phyloP scores from a whole-genome alignment of 768 basidiomycete genomes.

The Cubamyces lactineus region DNA sequence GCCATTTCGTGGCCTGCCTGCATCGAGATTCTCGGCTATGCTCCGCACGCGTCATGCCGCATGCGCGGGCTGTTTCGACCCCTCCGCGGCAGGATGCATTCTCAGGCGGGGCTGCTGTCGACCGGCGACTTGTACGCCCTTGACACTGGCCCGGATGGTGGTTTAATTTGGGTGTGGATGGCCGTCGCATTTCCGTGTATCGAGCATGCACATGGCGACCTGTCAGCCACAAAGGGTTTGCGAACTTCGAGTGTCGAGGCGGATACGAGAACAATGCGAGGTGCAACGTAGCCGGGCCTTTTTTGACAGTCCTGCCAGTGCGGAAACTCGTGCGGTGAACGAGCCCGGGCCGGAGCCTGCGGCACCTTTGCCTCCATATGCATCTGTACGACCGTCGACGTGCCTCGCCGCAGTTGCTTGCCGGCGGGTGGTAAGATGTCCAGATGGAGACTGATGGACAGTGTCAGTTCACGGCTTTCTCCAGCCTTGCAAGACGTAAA shows the following conservation, averaged over 20 bases:
- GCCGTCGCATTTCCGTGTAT: constrained; percentile 2
- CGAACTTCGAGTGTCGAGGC: background rate
- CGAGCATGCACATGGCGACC: constrained; percentile 1
- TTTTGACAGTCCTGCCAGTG: constrained; percentile 1
- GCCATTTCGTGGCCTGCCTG: background rate
- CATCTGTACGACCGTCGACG: background rate
- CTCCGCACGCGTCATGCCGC: background rate
- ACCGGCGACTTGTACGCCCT: background rate
- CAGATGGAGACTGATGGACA: background rate
- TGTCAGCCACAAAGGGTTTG: background rate
- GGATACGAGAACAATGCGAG: background rate
- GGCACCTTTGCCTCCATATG: constrained; percentile 7
- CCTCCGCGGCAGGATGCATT: constrained; percentile 3
- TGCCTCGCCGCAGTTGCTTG: background rate
- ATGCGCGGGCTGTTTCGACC: background rate
- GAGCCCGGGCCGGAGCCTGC: background rate
- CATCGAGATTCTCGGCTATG: background rate
- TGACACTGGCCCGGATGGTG: background rate
- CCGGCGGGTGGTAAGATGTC: background rate
- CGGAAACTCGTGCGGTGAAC: background rate
- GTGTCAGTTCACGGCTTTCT: background rate
- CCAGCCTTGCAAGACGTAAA: background rate
- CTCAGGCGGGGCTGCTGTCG: background rate
- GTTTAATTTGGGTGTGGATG: background rate
- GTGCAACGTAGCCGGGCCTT: background rate